A percentile compares a stretch with the other conserved stretches of the same genome.
Evolutionary conservation across 1,284 basidiomycete genomes (phyloP).

Genomic region (Trichosporon asahii): DNA sequence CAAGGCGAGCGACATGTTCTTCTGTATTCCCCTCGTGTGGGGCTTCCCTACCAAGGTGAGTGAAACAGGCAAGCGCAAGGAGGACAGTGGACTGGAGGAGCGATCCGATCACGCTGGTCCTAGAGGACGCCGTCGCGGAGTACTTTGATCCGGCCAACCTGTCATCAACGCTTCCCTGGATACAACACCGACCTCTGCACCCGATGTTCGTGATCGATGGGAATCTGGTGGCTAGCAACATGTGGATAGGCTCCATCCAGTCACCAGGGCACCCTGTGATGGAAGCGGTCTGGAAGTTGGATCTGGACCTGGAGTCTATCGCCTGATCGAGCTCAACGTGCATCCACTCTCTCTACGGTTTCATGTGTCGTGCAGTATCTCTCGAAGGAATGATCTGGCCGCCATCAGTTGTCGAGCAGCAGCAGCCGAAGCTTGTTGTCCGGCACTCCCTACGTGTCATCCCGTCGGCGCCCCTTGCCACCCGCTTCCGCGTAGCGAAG

Average conservation of each 20-base stretch:
- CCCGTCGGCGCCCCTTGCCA: background rate
- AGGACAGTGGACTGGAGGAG: slow-evolving; percentile 6
- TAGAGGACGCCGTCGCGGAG: background rate
- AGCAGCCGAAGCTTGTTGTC: too few relatives aligned
- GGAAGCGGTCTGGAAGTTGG: background rate
- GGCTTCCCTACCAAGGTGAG: slow-evolving; percentile 7
- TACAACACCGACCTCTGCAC: background rate
- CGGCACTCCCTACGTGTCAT: background rate
- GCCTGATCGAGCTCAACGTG: background rate
- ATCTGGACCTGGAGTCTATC: background rate
- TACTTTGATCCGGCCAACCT: background rate
- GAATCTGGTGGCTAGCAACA: background rate
- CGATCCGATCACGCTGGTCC: background rate
- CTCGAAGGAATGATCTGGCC: background rate
- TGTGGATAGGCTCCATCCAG: background rate
- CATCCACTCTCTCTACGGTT: background rate
- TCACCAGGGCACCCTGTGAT: background rate
- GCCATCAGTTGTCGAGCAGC: background rate
- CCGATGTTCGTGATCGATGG: background rate
- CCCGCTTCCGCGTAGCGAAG: background rate
- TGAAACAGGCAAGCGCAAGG: background rate
- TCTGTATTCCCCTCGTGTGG: slow-evolving; percentile 8
- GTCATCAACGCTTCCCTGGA: background rate
- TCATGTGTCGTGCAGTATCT: background rate
- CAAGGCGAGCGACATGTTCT: background rate